phyloP scores from a whole-genome alignment of 2,329 filamentous ascomycete genomes.

The Alternaria incomplexa region DNA sequence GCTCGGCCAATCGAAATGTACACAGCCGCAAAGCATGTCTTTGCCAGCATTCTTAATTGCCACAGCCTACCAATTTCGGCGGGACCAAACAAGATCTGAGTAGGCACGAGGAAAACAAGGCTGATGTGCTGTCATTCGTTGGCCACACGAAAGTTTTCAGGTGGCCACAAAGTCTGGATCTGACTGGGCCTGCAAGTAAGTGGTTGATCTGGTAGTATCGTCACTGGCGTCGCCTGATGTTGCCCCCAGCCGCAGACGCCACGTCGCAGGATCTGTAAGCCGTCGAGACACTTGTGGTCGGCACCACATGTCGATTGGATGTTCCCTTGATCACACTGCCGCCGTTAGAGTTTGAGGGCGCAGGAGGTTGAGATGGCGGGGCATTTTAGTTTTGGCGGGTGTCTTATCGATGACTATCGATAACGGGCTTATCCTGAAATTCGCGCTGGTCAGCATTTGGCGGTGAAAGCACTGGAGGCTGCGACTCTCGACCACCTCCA shows the following conservation, averaged over 20 bases:
- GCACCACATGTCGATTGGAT: slow-evolving; percentile 8
- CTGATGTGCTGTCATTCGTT: slow-evolving; percentile 27
- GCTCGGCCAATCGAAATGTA: slow-evolving; percentile 18
- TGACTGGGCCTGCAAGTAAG: slow-evolving; percentile 14
- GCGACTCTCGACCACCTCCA: slow-evolving; percentile 14
- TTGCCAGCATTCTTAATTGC: neutral
- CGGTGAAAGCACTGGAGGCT: slow-evolving; percentile 17
- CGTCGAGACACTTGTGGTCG: slow-evolving; percentile 1
- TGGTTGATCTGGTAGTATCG: slow-evolving; percentile 7
- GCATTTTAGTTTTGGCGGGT: slow-evolving; percentile 4
- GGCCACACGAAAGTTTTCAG: slow-evolving; percentile 13
- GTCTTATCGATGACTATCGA: slow-evolving; percentile 14
- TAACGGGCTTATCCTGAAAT: slow-evolving; percentile 3
- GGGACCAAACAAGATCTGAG: slow-evolving; percentile 11
- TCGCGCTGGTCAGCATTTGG: slow-evolving; percentile 10
- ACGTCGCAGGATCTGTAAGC: slow-evolving; percentile 21
- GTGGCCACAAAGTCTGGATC: slow-evolving; percentile 28
- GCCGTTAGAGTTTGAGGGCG: slow-evolving; percentile 13
- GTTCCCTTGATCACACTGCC: slow-evolving; percentile 7
- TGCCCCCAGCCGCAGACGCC: slow-evolving; percentile 9
- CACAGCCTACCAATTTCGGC: neutral
- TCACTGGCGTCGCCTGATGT: slow-evolving; percentile 10
- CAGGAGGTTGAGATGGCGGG: slow-evolving; percentile 13
- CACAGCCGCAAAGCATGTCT: neutral
- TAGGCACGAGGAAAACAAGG: slow-evolving; percentile 27